phyloP scores from a whole-genome alignment of 495 filamentous ascomycete genomes.

The Filosporella fistucella region DNA sequence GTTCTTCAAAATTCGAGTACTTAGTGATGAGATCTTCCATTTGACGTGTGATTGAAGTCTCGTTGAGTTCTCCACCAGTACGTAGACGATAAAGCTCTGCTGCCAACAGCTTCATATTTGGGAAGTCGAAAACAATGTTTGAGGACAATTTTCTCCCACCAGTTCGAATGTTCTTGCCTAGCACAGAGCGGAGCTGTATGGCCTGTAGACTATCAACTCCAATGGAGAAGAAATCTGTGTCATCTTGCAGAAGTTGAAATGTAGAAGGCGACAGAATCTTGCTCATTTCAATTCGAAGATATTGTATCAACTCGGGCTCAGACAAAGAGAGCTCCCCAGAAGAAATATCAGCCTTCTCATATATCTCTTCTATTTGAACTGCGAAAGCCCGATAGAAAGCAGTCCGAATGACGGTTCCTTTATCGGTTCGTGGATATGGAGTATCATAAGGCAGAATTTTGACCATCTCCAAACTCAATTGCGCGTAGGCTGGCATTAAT shows the following conservation, averaged over 20 bases:
- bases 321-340: constrained; percentile 26
- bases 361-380: constrained; percentile 37
- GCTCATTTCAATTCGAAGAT: constrained; percentile 10
- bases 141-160: constrained; percentile 8
- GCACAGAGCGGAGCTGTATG: constrained; percentile 26
- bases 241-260: constrained; percentile 13
- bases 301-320: constrained; percentile 29
- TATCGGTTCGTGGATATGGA: constrained; percentile 43
- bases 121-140: constrained; percentile 14
- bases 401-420: constrained; percentile 46
- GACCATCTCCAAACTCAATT: constrained; percentile 27
- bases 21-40: constrained; percentile 43
- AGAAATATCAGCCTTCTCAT: constrained; percentile 27
- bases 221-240: constrained; percentile 45
- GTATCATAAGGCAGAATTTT: constrained; percentile 26
- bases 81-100: constrained; percentile 4
- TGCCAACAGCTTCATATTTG: constrained; percentile 3
- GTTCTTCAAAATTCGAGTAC: constrained; percentile 41
- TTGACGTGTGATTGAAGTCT: constrained; percentile 26
- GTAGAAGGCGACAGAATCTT: constrained; percentile 11
- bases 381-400: constrained; percentile 39
- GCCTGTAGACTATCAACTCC: constrained; percentile 55
- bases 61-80: neutral
- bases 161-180: constrained; percentile 16
- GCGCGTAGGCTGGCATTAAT: constrained; percentile 40